Evolutionary conservation across 2,329 filamentous ascomycete species (phyloP).

Genomic region (Dichotomopilus funicola): DNA sequence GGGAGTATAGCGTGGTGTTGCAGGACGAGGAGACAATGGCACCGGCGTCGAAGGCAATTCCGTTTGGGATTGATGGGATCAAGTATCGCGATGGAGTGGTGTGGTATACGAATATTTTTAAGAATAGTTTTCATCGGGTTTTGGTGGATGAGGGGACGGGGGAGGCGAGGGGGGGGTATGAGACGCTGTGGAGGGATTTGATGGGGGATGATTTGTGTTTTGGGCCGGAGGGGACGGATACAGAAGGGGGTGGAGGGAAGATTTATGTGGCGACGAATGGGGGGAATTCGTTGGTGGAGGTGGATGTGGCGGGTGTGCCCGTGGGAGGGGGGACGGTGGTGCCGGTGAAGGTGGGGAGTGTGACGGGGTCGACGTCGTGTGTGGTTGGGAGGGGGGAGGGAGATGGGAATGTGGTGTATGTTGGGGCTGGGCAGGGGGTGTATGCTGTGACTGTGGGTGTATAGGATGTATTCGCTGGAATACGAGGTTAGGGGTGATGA

Average conservation of each 20-base stretch:
- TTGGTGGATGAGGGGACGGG: conserved; percentile 25
- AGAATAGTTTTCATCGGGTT: conserved; percentile 31
- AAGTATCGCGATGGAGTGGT: conserved; percentile 27
- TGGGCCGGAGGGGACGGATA: conserved; percentile 26
- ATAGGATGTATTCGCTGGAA: too few relatives aligned
- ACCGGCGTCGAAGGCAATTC: conserved; percentile 25
- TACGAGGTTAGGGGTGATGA: too few relatives aligned
- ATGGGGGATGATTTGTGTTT: conserved; percentile 31
- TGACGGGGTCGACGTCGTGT: conserved; percentile 27
- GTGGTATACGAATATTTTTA: conserved; percentile 33
- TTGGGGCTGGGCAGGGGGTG: conserved; percentile 26
- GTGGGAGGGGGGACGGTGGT: too few relatives aligned
- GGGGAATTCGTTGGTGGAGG: conserved; percentile 28
- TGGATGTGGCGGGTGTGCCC: conserved; percentile 25
- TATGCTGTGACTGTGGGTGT: conserved; percentile 21
- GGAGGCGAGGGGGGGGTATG: conserved; percentile 24
- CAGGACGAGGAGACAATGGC: conserved; percentile 28
- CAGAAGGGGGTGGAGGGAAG: too few relatives aligned
- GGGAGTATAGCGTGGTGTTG: conserved; percentile 23
- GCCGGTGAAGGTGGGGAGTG: conserved; percentile 23
- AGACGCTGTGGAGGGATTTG: conserved; percentile 28
- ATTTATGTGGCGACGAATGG: conserved; percentile 29
- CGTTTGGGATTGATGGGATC: conserved; percentile 31
- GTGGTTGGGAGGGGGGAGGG: conserved; percentile 27
- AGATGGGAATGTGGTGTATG: conserved; percentile 27